Base-by-base conservation (phyloP, 306 rosid genomes). In the Lathyrus tuberosus region DNA sequence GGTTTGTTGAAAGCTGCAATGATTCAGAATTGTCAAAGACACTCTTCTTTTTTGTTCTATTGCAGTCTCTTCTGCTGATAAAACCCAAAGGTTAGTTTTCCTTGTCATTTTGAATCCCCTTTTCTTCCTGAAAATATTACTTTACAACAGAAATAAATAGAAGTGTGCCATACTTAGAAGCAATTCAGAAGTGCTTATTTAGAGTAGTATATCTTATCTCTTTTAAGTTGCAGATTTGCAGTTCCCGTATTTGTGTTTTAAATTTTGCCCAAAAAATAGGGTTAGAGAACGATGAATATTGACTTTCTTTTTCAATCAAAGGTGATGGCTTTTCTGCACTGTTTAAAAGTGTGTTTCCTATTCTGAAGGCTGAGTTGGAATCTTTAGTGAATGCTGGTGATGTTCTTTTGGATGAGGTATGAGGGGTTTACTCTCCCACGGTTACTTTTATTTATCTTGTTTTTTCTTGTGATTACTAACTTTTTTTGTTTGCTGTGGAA, bases 341-440 rank as follows among this genome's bases (percentile, higher is more conserved):
- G 44, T 85, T 90, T 78, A 86, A 87, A 79, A 68, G 51, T 69
- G 22, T 65, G 63, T 86, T 71, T 72, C 91, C 92, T 53, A 13
- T 86, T 57, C 67, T 94, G 72, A 94, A 86, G 86, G 65, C 79
- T 44, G 96, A 94, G 75, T 90, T 94, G 95, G 88, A 84, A 71
- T 78, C 82, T 8, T 63, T 72, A 46, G 85, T 78, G 70, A 79
- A 86, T 30, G 15, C 49, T 11, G 81, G 76, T 47, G 83, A 84
- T 78, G 74, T 64, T 79, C 65, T 71, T 16, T 46, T 76, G 72
- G 85, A 83, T 53, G 91, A 86, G 97, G 98, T 90, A 80, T 41
- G 64, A 20, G 60, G 42, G 61, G 14, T 71, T 65, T 16, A 33
- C 31, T 64, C 3, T 49, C 56, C 16, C 49, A 14, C 65, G 18